A percentile compares a stretch with the other conserved stretches of the same genome.
Conservation (phyloP, 1,284 basidiomycete species). For the Mycena sp. region DNA sequence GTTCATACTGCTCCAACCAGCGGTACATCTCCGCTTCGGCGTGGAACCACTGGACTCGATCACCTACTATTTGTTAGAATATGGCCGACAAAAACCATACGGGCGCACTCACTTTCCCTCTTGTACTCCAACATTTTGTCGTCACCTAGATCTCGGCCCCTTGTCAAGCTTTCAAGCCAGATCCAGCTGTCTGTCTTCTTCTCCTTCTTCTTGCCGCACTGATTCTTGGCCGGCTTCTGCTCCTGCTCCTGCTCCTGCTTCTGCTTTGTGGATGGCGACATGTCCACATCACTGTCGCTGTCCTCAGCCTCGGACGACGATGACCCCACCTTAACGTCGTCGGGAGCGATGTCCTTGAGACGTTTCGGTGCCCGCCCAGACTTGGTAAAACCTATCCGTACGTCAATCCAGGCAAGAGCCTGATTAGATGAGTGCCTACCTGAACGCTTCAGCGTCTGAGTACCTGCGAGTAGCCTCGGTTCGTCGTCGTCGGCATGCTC, state of each 20-base stretch:
- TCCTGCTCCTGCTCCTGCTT: background rate
- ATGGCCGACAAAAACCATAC: too few species aligned
- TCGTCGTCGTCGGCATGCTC: background rate
- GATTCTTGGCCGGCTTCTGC: background rate
- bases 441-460: slow-evolving; percentile 2
- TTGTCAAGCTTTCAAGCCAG: background rate
- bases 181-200: slow-evolving; percentile 17
- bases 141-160: background rate
- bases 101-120: background rate
- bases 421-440: background rate
- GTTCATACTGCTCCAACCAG: slow-evolving; percentile 40
- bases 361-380: background rate
- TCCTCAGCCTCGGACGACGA: slow-evolving; percentile 2
- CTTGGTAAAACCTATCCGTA: background rate
- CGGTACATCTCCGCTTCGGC: slow-evolving; percentile 41
- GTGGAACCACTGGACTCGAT: slow-evolving; percentile 41
- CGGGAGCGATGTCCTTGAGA: background rate
- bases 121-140: background rate
- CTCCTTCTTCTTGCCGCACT: background rate
- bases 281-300: background rate
- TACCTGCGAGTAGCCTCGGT: background rate
- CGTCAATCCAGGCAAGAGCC: background rate
- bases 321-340: background rate
- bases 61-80: slow-evolving; percentile 27
- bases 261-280: background rate